Evolutionary conservation across 2,329 filamentous ascomycete species (phyloP).

Genomic region (Aspergillus pseudoviridinutans): DNA sequence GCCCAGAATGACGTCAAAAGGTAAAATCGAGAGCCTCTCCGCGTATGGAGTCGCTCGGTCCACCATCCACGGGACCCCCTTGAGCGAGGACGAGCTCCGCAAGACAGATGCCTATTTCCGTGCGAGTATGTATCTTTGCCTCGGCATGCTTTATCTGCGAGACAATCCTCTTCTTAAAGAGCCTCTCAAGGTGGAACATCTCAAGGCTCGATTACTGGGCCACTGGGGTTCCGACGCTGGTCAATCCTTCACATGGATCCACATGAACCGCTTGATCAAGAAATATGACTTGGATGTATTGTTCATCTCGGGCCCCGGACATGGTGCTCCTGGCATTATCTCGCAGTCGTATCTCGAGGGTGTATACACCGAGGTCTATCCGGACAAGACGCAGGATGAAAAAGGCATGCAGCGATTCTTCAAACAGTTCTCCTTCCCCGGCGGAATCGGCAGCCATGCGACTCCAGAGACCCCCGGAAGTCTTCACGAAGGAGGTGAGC

Average conservation of each 20-base stretch:
- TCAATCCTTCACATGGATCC: slow-evolving; percentile 76
- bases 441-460: slow-evolving; percentile 72
- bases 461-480: slow-evolving; percentile 75
- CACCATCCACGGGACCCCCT: slow-evolving; percentile 58
- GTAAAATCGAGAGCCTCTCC: slow-evolving; percentile 54
- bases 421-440: slow-evolving; percentile 79
- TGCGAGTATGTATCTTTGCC: slow-evolving; percentile 68
- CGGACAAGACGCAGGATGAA: slow-evolving; percentile 64
- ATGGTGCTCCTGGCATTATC: slow-evolving; percentile 71
- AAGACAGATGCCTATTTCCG: slow-evolving; percentile 71
- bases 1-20: slow-evolving; percentile 15
- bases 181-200: slow-evolving; percentile 63
- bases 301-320: slow-evolving; percentile 72
- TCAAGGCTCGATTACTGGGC: slow-evolving; percentile 70
- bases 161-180: slow-evolving; percentile 69
- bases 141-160: slow-evolving; percentile 77
- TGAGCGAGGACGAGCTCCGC: slow-evolving; percentile 62
- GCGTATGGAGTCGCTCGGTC: slow-evolving; percentile 64
- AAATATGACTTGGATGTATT: slow-evolving; percentile 71
- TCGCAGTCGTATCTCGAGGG: slow-evolving; percentile 75
- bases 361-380: slow-evolving; percentile 73
- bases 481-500: slow-evolving; percentile 74
- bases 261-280: slow-evolving; percentile 78
- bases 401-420: slow-evolving; percentile 72
- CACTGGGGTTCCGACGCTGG: slow-evolving; percentile 80